These are phyloP conservation scores for Panus rudis DNA, from an alignment of 768 basidiomycete genomes.

Conservation along the genomic window DNA sequence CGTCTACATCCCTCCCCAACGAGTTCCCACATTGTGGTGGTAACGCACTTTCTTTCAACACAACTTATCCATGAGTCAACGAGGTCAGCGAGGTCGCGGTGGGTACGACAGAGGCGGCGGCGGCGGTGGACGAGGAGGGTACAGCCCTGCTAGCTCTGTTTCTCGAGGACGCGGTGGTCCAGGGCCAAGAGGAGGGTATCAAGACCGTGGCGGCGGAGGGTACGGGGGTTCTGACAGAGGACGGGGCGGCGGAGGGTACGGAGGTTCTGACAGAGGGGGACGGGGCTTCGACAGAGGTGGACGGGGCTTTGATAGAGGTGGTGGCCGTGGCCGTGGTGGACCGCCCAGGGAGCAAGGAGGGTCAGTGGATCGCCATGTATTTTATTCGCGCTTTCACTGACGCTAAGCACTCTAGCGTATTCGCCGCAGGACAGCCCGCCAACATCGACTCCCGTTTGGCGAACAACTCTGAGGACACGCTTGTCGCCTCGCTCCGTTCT, in stretches of 20 bases:
- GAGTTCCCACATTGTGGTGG: too few species aligned
- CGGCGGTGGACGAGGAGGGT: constrained; percentile 27
- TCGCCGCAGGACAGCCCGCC: constrained; percentile 31
- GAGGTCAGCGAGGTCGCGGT: constrained; percentile 27
- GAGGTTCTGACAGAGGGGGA: constrained; percentile 16
- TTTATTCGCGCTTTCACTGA: not conserved
- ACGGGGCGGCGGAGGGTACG: constrained; percentile 18
- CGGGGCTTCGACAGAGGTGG: constrained; percentile 17
- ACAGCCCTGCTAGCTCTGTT: constrained; percentile 21
- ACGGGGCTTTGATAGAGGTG: constrained; percentile 17
- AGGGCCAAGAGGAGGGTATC: constrained; percentile 21
- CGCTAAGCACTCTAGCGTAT: constrained; percentile 28
- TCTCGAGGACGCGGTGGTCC: constrained; percentile 28
- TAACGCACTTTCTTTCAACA: too few species aligned
- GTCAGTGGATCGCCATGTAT: constrained; percentile 21
- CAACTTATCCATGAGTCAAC: constrained; percentile 23
- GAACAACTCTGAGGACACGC: constrained; percentile 35
- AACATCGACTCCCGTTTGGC: constrained; percentile 47
- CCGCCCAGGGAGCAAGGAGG: constrained; percentile 33
- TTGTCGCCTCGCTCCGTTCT: constrained; percentile 30
- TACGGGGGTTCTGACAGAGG: constrained; percentile 11
- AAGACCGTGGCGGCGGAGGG: constrained; percentile 23
- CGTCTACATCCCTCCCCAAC: too few species aligned
- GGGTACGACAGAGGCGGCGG: constrained; percentile 23
- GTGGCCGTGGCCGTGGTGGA: constrained; percentile 22